phyloP scores from a whole-genome alignment of 805 yeast species.

The Ogataea glucozyma region DNA sequence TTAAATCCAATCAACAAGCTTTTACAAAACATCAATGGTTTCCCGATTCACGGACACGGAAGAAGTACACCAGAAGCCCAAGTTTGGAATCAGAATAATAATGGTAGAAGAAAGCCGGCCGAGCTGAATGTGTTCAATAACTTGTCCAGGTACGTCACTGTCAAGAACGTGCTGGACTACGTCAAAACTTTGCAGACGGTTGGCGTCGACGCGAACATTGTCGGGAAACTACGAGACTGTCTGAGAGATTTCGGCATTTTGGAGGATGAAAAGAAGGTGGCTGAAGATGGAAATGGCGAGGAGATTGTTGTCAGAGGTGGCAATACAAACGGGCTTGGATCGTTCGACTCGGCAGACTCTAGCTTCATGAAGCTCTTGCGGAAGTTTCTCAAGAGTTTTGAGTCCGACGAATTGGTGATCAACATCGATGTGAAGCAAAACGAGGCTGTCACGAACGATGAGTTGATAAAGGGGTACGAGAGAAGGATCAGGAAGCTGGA shows the following conservation, averaged over 20 bases:
- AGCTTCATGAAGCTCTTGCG: conserved; percentile 42
- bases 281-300: conserved; percentile 24
- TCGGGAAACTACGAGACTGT: conserved; percentile 39
- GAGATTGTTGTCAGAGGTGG: conserved; percentile 27
- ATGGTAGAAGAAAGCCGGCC: conserved; percentile 6
- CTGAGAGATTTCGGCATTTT: conserved; percentile 29
- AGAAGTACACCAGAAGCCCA: conserved; percentile 16
- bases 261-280: neutral
- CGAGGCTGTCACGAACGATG: conserved; percentile 28
- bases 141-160: conserved; percentile 24
- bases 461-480: conserved; percentile 61
- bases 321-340: conserved; percentile 32
- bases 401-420: conserved; percentile 36
- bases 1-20: conserved; percentile 34
- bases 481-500: conserved; percentile 75
- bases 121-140: conserved; percentile 17
- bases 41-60: conserved; percentile 20
- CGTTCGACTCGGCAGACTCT: conserved; percentile 30
- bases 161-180: conserved; percentile 38
- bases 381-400: conserved; percentile 47
- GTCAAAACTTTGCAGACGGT: conserved; percentile 36
- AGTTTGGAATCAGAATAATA: conserved; percentile 5
- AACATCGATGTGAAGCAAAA: conserved; percentile 38
- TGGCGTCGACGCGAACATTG: conserved; percentile 34
- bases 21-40: conserved; percentile 33